phyloP scores from a whole-genome alignment of 345 rosid species.

The Eucalyptus virginea region DNA sequence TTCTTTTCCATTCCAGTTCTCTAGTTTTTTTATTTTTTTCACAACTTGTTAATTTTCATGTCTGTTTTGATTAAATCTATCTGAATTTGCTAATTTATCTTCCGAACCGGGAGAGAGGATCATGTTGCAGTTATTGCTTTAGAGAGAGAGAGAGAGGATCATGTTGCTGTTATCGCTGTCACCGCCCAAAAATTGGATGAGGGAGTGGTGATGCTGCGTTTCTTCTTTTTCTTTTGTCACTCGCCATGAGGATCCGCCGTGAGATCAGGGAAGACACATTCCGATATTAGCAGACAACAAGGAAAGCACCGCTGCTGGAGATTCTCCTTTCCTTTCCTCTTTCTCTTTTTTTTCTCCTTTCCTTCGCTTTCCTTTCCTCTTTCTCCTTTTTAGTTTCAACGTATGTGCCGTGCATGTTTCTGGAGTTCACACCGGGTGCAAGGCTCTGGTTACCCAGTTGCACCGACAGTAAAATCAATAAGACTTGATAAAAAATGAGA shows the following conservation, averaged over 20 bases:
- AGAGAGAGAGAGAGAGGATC: background rate
- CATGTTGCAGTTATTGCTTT: background rate
- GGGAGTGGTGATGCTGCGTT: background rate
- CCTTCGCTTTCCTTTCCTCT: background rate
- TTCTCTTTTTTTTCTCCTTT: background rate
- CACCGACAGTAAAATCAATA: background rate
- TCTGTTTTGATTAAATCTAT: background rate
- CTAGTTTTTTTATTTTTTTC: background rate
- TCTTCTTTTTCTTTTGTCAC: background rate
- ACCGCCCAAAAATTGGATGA: background rate
- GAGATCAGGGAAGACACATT: background rate
- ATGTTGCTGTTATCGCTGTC: background rate
- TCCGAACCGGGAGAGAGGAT: background rate
- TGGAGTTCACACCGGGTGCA: background rate
- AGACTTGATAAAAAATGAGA: background rate
- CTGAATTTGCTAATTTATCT: background rate
- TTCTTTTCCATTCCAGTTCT: background rate
- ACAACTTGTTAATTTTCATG: background rate
- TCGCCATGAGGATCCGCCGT: background rate
- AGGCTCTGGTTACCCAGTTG: background rate
- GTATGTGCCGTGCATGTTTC: background rate
- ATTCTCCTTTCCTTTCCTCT: background rate
- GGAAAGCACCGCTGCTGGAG: background rate
- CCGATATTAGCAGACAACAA: background rate
- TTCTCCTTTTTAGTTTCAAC: background rate